Conservation (phyloP, 345 rosid species). For the Eucalyptus lansdowneana region DNA sequence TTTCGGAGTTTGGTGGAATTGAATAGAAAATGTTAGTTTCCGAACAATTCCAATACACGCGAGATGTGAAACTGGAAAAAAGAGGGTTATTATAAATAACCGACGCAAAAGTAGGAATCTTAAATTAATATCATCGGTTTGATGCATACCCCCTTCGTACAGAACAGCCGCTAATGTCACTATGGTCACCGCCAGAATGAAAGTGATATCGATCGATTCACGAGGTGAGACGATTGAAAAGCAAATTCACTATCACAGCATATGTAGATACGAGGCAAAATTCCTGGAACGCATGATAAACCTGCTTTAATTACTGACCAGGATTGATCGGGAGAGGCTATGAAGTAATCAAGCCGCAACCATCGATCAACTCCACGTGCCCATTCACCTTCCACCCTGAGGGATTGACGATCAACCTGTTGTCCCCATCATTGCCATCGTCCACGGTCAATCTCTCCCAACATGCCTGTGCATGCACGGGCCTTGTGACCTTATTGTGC, state of each 20-base stretch:
- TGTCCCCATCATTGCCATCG: not conserved
- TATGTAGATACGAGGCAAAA: not conserved
- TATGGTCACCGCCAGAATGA: not conserved
- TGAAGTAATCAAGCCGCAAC: not conserved
- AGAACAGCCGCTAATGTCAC: not conserved
- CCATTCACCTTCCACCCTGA: not conserved
- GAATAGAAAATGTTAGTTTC: not conserved
- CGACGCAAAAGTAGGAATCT: not conserved
- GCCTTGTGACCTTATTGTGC: not conserved
- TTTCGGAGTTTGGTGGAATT: not conserved
- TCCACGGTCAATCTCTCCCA: not conserved
- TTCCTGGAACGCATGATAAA: not conserved
- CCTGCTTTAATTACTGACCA: not conserved
- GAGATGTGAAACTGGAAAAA: not conserved
- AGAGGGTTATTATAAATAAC: not conserved
- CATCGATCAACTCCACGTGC: not conserved
- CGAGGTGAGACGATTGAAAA: not conserved
- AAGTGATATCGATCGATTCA: not conserved
- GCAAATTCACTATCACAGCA: not conserved
- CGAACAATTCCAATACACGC: not conserved
- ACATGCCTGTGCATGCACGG: not conserved
- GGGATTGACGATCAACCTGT: not conserved
- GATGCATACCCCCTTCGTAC: not conserved
- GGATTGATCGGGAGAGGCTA: not conserved
- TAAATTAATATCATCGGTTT: not conserved